Evolutionary conservation across 345 rosid genomes (phyloP), one percentile per base, ranked within the genome.

Genomic region (Anastatica hierochuntica): DNA sequence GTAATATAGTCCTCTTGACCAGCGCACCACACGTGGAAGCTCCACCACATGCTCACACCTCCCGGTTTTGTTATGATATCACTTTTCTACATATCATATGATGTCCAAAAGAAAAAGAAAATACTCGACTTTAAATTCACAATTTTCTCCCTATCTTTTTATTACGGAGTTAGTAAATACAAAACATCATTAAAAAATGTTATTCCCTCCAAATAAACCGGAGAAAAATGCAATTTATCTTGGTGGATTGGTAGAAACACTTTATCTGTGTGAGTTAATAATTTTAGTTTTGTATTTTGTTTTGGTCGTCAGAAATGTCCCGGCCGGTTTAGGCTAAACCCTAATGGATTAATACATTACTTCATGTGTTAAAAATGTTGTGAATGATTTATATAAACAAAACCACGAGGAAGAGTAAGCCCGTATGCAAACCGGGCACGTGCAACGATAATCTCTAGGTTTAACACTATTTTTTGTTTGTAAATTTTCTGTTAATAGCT

Each of bases 1-100:
- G 71, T 66, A 17, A 49, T 43, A 14, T 49, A 65, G 64, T 54
- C 41, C 53, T 49, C 64, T 65, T 58, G 70, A 49, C 64, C 14
- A 35, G 14, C 53, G 53, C 53, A 51, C 59, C 60, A 58, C 64
- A 66, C 71, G 65, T 58, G 71, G 65, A 66, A 51, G 60, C 70
- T 65, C 20, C 46, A 48, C 34, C 69, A 64, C 63, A 54, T 63
- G 62, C 44, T 30, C 37, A 40, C 43, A 55, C 56, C 43, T 47
- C 68, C 19, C 50, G 50, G 56, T 55, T 54, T 63, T 16, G 46
- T 27, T 62, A 50, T 60, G 30, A 31, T 31, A 40, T 15, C 5
- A 18, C 14, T 9, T 33, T 14, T 15, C 30, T 31, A n/a, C 49
- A 38, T 44, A n/a, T n/a, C n/a, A n/a, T n/a, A n/a, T 46, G 68